A percentile compares a stretch with the other conserved stretches of the same genome.
Conservation (phyloP, 257 asterid genomes). For the Plectranthus barbatus region DNA sequence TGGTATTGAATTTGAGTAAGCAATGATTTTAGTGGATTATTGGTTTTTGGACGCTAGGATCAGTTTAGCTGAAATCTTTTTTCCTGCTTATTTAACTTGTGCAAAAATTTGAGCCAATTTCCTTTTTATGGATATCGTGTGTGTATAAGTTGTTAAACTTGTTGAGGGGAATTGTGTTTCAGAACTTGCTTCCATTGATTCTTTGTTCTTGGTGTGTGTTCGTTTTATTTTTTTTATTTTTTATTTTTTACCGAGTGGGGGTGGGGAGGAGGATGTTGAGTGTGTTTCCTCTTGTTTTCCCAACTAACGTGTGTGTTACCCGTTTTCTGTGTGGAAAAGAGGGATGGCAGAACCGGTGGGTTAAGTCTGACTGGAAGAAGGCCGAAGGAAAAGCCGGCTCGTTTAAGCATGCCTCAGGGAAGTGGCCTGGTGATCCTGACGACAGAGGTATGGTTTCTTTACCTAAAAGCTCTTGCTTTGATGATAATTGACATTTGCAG, state of each 20-base stretch:
- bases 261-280: too few species aligned
- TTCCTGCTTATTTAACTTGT: neutral
- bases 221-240: too few species aligned
- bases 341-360: conserved; percentile 93
- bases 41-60: neutral
- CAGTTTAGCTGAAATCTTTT: conserved; percentile 1
- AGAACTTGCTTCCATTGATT: neutral
- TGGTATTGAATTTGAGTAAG: neutral
- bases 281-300: neutral
- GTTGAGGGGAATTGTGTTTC: neutral
- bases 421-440: conserved; percentile 91
- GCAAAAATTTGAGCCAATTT: neutral
- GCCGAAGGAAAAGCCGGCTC: conserved; percentile 89
- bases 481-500: neutral
- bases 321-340: conserved; percentile 32
- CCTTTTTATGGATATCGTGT: neutral
- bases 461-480: neutral
- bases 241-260: neutral
- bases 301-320: neutral
- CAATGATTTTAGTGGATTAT: neutral
- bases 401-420: conserved; percentile 88
- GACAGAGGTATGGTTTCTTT: conserved; percentile 53
- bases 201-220: too few species aligned
- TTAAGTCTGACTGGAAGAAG: conserved; percentile 87
- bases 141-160: neutral